Conservation (phyloP, 495 filamentous ascomycete species). For the Clavariopsis aquatica region DNA sequence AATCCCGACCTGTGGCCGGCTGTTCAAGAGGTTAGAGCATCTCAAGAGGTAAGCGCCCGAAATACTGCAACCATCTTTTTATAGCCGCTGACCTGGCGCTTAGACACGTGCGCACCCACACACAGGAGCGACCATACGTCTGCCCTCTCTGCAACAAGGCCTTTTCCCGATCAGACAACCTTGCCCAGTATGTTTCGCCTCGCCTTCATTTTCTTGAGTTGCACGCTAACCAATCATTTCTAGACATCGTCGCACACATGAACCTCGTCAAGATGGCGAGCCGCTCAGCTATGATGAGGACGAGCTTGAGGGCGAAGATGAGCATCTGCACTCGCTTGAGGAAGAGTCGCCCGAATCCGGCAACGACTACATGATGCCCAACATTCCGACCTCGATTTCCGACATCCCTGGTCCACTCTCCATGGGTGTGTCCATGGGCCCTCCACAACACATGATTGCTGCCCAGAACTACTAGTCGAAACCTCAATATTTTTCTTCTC, state of each 20-base stretch:
- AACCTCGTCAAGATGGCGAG: conserved; percentile 72
- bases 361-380: conserved; percentile 48
- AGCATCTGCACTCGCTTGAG: conserved; percentile 73
- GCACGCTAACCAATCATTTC: conserved; percentile 35
- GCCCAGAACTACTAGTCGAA: conserved; percentile 40
- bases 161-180: conserved; percentile 96
- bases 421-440: conserved; percentile 36
- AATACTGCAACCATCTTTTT: conserved; percentile 16
- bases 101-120: conserved; percentile 98
- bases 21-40: conserved; percentile 99
- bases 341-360: conserved; percentile 71
- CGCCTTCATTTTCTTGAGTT: conserved; percentile 28
- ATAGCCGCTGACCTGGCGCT: conserved; percentile 57
- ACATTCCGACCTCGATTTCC: conserved; percentile 31
- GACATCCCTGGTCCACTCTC: conserved; percentile 35
- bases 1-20: conserved; percentile 94
- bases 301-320: conserved; percentile 66
- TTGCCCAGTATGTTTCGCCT: conserved; percentile 78
- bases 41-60: conserved; percentile 82
- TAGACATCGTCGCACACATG: conserved; percentile 94
- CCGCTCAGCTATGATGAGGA: conserved; percentile 65
- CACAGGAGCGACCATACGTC: conserved; percentile 96
- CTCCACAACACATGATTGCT: conserved; percentile 40
- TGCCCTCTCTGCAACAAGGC: conserved; percentile 98
- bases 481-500: too few species aligned